Conservation (phyloP, 2,329 filamentous ascomycete species). For the Trichoderma afroharzianum region DNA sequence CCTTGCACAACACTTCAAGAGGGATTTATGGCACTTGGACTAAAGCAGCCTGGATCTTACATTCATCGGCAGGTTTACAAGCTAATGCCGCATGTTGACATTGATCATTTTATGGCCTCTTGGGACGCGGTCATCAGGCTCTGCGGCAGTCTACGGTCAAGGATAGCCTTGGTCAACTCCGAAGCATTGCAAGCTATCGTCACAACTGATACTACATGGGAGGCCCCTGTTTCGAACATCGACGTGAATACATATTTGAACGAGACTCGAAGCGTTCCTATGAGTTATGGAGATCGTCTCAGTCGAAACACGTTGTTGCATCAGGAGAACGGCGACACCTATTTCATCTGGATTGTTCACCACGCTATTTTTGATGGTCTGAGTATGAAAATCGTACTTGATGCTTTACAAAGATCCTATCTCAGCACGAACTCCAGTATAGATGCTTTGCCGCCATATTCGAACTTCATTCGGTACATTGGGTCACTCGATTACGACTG, state of each 20-base stretch:
- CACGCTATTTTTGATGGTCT: constrained; percentile 11
- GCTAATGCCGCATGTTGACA: not conserved
- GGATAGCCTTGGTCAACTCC: constrained; percentile 5
- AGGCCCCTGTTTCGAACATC: not conserved
- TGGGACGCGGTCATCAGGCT: constrained; percentile 22
- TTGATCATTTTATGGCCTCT: constrained; percentile 19
- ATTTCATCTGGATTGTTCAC: constrained; percentile 11
- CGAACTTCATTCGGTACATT: not conserved
- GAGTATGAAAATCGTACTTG: constrained; percentile 4
- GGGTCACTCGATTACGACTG: not conserved
- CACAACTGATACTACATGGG: not conserved
- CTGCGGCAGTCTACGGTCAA: constrained; percentile 9
- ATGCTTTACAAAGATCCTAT: not conserved
- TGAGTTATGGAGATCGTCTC: constrained; percentile 7
- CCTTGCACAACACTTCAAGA: constrained; percentile 12
- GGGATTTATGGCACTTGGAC: constrained; percentile 1
- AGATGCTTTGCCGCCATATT: not conserved
- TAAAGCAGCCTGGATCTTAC: constrained; percentile 11
- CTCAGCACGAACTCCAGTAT: not conserved
- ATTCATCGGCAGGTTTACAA: constrained; percentile 9
- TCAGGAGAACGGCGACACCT: not conserved
- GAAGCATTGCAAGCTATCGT: not conserved
- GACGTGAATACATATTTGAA: constrained; percentile 1
- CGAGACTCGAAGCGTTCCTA: not conserved
- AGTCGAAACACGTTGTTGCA: not conserved